phyloP scores from a whole-genome alignment of 441 rosid genomes.

The Syzygium syzygioides region DNA sequence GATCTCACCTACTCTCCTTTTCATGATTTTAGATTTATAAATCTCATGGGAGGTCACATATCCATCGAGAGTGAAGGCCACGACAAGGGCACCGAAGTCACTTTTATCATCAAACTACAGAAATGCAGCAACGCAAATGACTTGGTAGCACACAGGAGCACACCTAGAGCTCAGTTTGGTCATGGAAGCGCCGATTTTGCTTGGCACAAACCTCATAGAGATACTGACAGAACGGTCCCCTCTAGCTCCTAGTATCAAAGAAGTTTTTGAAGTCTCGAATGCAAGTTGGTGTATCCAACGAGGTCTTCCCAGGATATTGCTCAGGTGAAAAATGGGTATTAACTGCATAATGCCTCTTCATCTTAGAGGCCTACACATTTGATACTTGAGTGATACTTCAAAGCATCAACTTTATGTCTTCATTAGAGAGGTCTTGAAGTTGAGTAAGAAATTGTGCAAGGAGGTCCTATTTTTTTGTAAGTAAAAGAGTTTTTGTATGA shows the following conservation, averaged over 20 bases:
- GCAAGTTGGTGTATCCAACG: neutral
- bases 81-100: slow-evolving; percentile 55
- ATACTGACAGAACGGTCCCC: slow-evolving; percentile 7
- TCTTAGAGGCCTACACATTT: neutral
- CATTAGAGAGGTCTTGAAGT: neutral
- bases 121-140: slow-evolving; percentile 30
- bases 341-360: neutral
- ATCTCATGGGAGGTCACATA: slow-evolving; percentile 86
- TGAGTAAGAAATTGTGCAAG: neutral
- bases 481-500: neutral
- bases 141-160: slow-evolving; percentile 24
- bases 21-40: slow-evolving; percentile 55
- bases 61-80: slow-evolving; percentile 87
- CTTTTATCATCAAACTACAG: slow-evolving; percentile 59
- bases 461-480: neutral
- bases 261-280: slow-evolving; percentile 24
- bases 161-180: slow-evolving; percentile 32
- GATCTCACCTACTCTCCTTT: neutral
- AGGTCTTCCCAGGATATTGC: neutral
- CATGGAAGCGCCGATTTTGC: slow-evolving; percentile 46
- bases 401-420: neutral
- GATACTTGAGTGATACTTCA: neutral
- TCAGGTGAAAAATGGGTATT: neutral
- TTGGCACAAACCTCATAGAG: slow-evolving; percentile 18
- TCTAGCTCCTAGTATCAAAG: slow-evolving; percentile 32